A percentile compares a stretch with the other conserved stretches of the same genome.
phyloP scores from a whole-genome alignment of 2,329 filamentous ascomycete species.

The Cladosporium halotolerans region DNA sequence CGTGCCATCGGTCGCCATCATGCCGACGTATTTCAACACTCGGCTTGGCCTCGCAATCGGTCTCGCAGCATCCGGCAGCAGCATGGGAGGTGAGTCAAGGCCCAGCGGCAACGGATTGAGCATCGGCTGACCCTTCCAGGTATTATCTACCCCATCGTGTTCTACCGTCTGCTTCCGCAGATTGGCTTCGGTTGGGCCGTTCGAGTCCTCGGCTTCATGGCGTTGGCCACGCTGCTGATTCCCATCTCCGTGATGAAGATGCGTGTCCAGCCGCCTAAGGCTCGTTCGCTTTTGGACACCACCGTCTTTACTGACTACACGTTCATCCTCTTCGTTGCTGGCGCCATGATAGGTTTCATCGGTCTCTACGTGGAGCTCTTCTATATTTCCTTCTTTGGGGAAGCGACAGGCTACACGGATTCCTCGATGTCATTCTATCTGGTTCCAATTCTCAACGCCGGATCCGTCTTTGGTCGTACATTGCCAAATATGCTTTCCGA shows the following conservation, averaged over 20 bases:
- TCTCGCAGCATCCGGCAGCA: conserved; percentile 40
- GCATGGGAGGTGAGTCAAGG: conserved; percentile 24
- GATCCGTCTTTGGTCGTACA: conserved; percentile 36
- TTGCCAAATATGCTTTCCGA: conserved; percentile 35
- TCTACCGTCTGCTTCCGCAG: conserved; percentile 25
- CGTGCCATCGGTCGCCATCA: conserved; percentile 41
- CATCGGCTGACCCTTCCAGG: conserved; percentile 10
- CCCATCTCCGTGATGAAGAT: conserved; percentile 28
- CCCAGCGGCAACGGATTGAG: neutral
- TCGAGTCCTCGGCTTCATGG: conserved; percentile 30
- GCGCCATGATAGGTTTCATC: conserved; percentile 34
- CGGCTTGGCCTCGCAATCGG: conserved; percentile 41
- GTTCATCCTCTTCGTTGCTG: conserved; percentile 32
- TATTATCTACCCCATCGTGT: conserved; percentile 33
- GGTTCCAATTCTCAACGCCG: conserved; percentile 38
- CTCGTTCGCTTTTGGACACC: conserved; percentile 35
- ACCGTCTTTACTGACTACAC: conserved; percentile 35
- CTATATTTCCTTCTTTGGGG: conserved; percentile 36
- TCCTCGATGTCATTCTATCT: conserved; percentile 37
- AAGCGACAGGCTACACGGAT: conserved; percentile 26
- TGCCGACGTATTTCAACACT: conserved; percentile 44
- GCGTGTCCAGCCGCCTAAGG: conserved; percentile 32
- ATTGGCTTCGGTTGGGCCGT: conserved; percentile 29
- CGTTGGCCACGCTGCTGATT: conserved; percentile 26
- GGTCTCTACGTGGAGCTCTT: conserved; percentile 36